Base-by-base conservation (phyloP, 140 eudicot genomes). In the Flaveria floridana region DNA sequence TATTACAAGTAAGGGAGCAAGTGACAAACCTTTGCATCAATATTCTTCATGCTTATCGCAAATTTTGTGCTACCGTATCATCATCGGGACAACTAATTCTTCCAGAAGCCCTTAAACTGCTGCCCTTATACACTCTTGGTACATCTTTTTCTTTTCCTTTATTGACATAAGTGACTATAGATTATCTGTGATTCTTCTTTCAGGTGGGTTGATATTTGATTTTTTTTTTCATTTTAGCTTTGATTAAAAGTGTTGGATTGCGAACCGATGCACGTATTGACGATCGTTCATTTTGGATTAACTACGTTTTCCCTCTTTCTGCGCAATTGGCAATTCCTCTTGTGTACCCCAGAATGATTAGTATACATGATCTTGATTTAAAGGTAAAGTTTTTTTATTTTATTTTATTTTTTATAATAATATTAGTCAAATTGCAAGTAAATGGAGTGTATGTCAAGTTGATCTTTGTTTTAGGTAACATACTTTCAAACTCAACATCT, bases 121-220 rank as follows among this genome's bases (percentile, higher is more conserved):
- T 94, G 80, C 99, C 99, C 79, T 78, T 94, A 21, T 94, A 94
- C 80, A 86, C 96, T 30, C 95, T 94, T 41, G 99, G 99, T 94
- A 87, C 61, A 74, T 69, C 66, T 34, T 20, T 34, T 28, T 34
- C 28, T 73, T 37, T 65, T 62, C 4, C 70, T 21, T 39, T 18
- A 16, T 3, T 7, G 23, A 63, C 8, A 65, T 37, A 65, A 34
- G 8, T 48, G 52, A 61, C 66, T 26, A 61, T 73, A 52, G 70
- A 47, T 72, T 74, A 58, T 58, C 30, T 58, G 0, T 30, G 21
- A 13, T 56, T 67, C 14, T 3, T 53, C 44, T 39, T 72, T 11
- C 68, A 65, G 20, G 53, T 55, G 41, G 70, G 15, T 66, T 80
- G 20, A 59, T 75, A 16, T 26, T 15, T 61, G 44, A 23, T 71